These are phyloP conservation scores for Dipteronia sinensis DNA, from an alignment of 345 rosid species.

Conservation along the genomic window DNA sequence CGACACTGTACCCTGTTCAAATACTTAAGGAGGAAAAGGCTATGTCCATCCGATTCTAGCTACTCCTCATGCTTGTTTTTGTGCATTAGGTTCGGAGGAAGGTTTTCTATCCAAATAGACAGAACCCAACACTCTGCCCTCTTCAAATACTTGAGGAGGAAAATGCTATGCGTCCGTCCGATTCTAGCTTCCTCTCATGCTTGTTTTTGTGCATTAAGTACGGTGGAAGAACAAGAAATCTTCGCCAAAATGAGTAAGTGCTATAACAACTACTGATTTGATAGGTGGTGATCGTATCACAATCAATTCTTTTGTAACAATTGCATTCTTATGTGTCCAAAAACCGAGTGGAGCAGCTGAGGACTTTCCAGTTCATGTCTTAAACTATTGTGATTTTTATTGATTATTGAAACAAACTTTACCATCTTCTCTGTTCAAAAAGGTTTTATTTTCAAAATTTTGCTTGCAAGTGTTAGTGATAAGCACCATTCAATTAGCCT, in stretches of 20 bases:
- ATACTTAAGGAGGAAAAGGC: slow-evolving; percentile 61
- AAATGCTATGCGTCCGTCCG: slow-evolving; percentile 58
- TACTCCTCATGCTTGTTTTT: slow-evolving; percentile 60
- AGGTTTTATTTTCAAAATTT: neutral
- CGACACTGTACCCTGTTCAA: slow-evolving; percentile 51
- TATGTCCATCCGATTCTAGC: slow-evolving; percentile 51
- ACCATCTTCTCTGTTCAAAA: neutral
- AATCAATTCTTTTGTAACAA: neutral
- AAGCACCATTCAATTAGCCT: slow-evolving; percentile 2
- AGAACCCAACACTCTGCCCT: slow-evolving; percentile 56
- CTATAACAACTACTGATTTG: neutral
- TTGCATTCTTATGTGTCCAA: neutral
- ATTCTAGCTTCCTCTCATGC: slow-evolving; percentile 54
- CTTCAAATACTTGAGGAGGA: slow-evolving; percentile 62
- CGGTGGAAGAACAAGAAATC: slow-evolving; percentile 67
- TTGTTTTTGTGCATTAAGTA: slow-evolving; percentile 65
- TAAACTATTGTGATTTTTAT: neutral
- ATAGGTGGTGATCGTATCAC: neutral
- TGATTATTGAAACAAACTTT: neutral
- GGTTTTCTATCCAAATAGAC: slow-evolving; percentile 47
- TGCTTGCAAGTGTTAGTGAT: neutral
- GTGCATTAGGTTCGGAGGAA: too few species aligned
- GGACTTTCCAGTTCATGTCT: neutral
- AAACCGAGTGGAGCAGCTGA: neutral
- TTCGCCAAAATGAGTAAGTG: slow-evolving; percentile 63